Evolutionary conservation across 108 stramenopile species (phyloP).

Genomic region (Seminavis robusta): DNA sequence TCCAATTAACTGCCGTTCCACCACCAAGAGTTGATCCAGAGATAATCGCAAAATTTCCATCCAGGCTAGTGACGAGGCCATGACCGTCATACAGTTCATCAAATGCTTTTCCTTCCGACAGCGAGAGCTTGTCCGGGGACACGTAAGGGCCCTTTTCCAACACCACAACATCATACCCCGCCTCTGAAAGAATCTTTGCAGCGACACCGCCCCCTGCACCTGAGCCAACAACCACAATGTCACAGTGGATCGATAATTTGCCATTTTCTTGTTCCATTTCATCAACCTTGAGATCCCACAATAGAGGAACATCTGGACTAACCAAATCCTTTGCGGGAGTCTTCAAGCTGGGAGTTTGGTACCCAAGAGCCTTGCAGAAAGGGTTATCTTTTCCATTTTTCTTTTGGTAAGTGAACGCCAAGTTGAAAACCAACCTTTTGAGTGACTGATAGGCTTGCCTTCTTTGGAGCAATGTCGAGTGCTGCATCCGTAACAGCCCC

Average conservation of each 20-base stretch:
- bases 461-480: no score
- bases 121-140: constrained; percentile 15
- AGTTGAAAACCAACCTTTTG: no score
- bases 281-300: no score
- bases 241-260: constrained; percentile 9
- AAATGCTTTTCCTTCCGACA: constrained; percentile 38
- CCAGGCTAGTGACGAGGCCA: constrained; percentile 32
- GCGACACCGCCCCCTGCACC: constrained; percentile 48
- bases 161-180: constrained; percentile 45
- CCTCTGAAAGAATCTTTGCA: constrained; percentile 24
- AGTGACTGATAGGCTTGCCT: no score
- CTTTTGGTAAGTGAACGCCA: no score
- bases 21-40: constrained; percentile 54
- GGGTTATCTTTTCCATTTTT: no score
- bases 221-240: constrained; percentile 56
- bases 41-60: constrained; percentile 34
- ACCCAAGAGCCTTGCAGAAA: no score
- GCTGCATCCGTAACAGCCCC: no score
- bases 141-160: constrained; percentile 41
- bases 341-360: no score
- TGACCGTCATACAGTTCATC: constrained; percentile 32
- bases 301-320: no score
- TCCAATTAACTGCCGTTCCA: constrained; percentile 56
- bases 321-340: no score
- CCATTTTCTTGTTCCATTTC: no score